These are phyloP conservation scores for Trichophyton mentagrophytes DNA, from an alignment of 2,329 filamentous ascomycete species.

Conservation along the genomic window DNA sequence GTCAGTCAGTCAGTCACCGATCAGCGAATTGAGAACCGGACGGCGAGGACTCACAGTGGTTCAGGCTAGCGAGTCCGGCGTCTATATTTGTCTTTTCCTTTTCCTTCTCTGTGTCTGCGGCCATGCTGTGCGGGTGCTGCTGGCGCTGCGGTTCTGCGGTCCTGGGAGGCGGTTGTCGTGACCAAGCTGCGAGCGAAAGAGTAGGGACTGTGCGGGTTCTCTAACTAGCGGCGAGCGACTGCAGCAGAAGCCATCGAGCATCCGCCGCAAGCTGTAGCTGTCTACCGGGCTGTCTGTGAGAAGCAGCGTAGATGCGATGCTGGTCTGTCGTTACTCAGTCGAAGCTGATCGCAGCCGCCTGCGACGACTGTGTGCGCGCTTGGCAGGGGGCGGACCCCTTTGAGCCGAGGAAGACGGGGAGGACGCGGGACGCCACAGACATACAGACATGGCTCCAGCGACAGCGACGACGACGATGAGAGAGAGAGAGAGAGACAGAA, in stretches of 20 bases:
- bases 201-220: too few relatives aligned
- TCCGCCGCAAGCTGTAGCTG: too few relatives aligned
- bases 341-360: not conserved
- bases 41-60: conserved; percentile 48
- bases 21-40: not conserved
- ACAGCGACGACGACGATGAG: not conserved
- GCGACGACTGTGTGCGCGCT: not conserved
- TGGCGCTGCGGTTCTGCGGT: too few relatives aligned
- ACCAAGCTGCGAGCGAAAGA: too few relatives aligned
- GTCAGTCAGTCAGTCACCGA: conserved; percentile 7
- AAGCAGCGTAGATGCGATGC: too few relatives aligned
- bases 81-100: conserved; percentile 30
- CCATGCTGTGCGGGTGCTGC: conserved; percentile 19
- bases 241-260: too few relatives aligned
- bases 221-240: too few relatives aligned
- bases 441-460: too few relatives aligned
- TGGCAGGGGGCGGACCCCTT: not conserved
- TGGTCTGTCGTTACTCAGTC: too few relatives aligned
- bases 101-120: conserved; percentile 8
- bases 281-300: too few relatives aligned
- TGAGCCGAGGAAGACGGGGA: not conserved
- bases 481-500: not conserved
- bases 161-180: too few relatives aligned
- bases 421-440: not conserved
- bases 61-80: conserved; percentile 65